phyloP scores from a whole-genome alignment of 495 filamentous ascomycete species.

The Copromyces sp. region DNA sequence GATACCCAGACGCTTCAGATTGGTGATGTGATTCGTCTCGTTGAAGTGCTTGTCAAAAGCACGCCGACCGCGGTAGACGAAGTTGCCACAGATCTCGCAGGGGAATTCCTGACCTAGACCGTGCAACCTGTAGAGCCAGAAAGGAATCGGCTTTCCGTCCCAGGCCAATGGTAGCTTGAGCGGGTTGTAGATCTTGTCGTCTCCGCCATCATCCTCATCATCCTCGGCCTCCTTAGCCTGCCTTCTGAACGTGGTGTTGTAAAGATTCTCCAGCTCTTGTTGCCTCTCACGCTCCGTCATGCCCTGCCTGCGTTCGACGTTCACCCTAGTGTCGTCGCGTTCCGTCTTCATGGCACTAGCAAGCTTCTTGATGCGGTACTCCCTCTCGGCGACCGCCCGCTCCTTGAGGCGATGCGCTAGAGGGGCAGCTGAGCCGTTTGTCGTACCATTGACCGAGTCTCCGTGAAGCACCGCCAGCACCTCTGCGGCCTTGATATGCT shows the following conservation, averaged over 20 bases:
- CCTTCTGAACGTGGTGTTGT: conserved; percentile 41
- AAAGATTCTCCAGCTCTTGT: conserved; percentile 81
- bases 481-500: conserved; percentile 77
- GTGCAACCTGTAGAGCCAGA: conserved; percentile 97
- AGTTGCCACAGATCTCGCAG: conserved; percentile 96
- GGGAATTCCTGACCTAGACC: conserved; percentile 90
- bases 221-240: conserved; percentile 30
- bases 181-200: conserved; percentile 91
- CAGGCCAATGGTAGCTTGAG: conserved; percentile 90
- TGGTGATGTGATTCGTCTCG: conserved; percentile 83
- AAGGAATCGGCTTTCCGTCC: conserved; percentile 98
- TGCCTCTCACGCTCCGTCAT: conserved; percentile 94
- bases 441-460: conserved; percentile 20
- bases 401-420: conserved; percentile 63
- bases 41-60: conserved; percentile 99
- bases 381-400: conserved; percentile 79
- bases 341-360: conserved; percentile 66
- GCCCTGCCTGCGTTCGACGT: conserved; percentile 87
- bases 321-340: conserved; percentile 75
- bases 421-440: conserved; percentile 15
- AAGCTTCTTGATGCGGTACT: conserved; percentile 70
- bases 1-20: conserved; percentile 85
- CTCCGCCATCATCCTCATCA: conserved; percentile 46
- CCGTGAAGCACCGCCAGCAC: conserved; percentile 31
- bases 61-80: conserved; percentile 89